phyloP scores from a whole-genome alignment of 768 basidiomycete genomes.

The Suillus paluster region DNA sequence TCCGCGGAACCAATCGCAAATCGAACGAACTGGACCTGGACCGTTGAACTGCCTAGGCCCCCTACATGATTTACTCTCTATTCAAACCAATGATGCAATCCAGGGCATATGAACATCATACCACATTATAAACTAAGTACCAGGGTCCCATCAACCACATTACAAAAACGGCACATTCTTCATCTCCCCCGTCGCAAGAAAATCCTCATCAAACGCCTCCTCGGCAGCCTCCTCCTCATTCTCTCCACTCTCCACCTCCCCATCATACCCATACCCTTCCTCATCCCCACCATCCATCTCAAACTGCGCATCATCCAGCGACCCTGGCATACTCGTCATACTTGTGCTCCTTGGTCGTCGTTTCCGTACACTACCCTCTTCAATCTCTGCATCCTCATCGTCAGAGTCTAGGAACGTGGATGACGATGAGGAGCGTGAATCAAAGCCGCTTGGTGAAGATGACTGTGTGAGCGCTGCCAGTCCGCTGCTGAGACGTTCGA shows the following conservation, averaged over 20 bases:
- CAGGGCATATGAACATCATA: no score
- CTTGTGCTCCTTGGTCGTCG: constrained; percentile 58
- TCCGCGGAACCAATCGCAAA: no score
- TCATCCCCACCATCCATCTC: constrained; percentile 48
- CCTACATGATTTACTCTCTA: no score
- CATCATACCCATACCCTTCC: constrained; percentile 36
- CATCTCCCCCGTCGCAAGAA: constrained; percentile 84
- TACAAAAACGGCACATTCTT: constrained; percentile 72
- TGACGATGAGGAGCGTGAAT: constrained; percentile 57
- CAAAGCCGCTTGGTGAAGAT: constrained; percentile 52
- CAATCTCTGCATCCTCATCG: constrained; percentile 44
- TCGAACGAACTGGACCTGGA: no score
- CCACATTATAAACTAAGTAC: no score
- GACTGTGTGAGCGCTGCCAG: constrained; percentile 53
- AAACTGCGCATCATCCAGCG: constrained; percentile 66
- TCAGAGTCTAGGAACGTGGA: constrained; percentile 57
- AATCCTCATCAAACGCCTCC: constrained; percentile 78
- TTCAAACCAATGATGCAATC: not conserved
- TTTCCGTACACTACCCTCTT: constrained; percentile 44
- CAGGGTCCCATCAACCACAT: constrained; percentile 5
- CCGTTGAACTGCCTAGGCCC: no score
- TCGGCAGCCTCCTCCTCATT: constrained; percentile 69
- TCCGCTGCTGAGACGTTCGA: constrained; percentile 69
- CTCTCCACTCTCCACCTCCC: constrained; percentile 40
- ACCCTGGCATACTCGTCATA: constrained; percentile 87